phyloP scores from a whole-genome alignment of 352 stramenopile genomes.

The Pythium dissotocum region DNA sequence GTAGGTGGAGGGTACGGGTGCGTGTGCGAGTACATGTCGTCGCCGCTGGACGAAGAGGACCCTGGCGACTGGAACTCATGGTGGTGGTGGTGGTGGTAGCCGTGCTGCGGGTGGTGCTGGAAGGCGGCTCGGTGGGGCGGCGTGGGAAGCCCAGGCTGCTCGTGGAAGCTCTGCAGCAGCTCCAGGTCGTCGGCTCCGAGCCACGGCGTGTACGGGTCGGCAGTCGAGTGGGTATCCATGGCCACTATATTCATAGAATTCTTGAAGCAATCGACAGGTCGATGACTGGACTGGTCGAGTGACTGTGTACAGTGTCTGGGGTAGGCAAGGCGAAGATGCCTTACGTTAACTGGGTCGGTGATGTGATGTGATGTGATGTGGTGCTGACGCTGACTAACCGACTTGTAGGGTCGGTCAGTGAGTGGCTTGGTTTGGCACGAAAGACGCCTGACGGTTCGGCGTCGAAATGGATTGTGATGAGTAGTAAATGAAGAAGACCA shows the following conservation, averaged over 20 bases:
- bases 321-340: too few species aligned
- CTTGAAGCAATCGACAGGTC: neutral
- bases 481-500: too few species aligned
- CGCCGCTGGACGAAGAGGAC: neutral
- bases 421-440: conserved; percentile 3
- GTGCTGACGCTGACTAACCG: neutral
- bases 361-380: neutral
- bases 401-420: neutral
- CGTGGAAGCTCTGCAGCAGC: conserved; percentile 21
- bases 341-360: neutral
- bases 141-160: neutral
- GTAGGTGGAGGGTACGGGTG: neutral
- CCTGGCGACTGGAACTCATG: conserved; percentile 1
- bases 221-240: conserved; percentile 8
- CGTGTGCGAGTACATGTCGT: neutral
- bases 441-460: neutral
- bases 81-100: neutral
- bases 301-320: too few species aligned
- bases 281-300: neutral
- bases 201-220: conserved; percentile 24
- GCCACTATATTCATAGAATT: neutral
- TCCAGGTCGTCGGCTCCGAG: conserved; percentile 26
- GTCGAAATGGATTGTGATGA: neutral
- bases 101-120: neutral
- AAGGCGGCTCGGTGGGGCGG: neutral